Evolutionary conservation across 2,329 filamentous ascomycete genomes (phyloP).

Genomic region (Colletotrichum sp.): DNA sequence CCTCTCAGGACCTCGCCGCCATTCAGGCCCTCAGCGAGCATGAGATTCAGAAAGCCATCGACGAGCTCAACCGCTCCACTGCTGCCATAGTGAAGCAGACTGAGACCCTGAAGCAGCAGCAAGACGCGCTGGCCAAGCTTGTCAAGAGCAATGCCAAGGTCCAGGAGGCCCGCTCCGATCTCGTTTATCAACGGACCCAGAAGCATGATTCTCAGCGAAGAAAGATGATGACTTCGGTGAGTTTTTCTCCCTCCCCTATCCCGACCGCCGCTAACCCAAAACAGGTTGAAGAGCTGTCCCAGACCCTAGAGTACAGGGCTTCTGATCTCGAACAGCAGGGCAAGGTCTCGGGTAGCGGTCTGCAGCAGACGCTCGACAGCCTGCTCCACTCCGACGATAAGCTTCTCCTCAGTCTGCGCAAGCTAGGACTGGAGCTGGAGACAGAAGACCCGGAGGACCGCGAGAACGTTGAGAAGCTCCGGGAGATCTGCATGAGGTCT

Average conservation of each 20-base stretch:
- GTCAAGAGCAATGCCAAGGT: slow-evolving; percentile 47
- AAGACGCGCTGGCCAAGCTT: slow-evolving; percentile 62
- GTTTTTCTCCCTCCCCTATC: neutral
- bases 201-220: slow-evolving; percentile 45
- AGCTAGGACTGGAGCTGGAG: slow-evolving; percentile 67
- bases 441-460: slow-evolving; percentile 57
- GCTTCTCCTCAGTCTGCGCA: slow-evolving; percentile 68
- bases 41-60: slow-evolving; percentile 66
- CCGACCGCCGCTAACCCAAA: neutral
- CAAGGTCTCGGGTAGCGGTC: slow-evolving; percentile 45
- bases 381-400: slow-evolving; percentile 68
- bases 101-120: slow-evolving; percentile 65
- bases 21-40: slow-evolving; percentile 61
- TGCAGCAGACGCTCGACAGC: slow-evolving; percentile 54
- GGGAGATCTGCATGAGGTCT: slow-evolving; percentile 62
- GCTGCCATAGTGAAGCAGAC: slow-evolving; percentile 68
- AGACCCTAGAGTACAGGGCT: slow-evolving; percentile 49
- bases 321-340: slow-evolving; percentile 57
- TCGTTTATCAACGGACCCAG: slow-evolving; percentile 39
- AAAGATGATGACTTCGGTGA: slow-evolving; percentile 48
- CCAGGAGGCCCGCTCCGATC: slow-evolving; percentile 35
- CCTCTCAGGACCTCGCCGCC: slow-evolving; percentile 48
- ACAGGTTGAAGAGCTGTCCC: slow-evolving; percentile 54
- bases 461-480: slow-evolving; percentile 59
- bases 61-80: slow-evolving; percentile 69